phyloP scores from a whole-genome alignment of 768 basidiomycete genomes.

The Boletus huronensis region DNA sequence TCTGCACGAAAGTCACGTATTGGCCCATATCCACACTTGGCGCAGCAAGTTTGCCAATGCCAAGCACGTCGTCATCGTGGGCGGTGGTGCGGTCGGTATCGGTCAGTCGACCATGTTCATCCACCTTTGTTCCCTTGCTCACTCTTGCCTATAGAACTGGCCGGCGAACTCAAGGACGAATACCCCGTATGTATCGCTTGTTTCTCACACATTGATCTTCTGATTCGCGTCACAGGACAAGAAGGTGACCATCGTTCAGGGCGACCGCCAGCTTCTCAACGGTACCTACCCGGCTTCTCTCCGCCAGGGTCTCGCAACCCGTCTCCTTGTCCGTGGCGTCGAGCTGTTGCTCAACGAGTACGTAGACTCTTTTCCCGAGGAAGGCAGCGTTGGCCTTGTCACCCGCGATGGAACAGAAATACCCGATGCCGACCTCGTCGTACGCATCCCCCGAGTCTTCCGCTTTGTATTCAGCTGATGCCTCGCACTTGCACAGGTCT shows the following conservation, averaged over 20 bases:
- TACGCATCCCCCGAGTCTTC: slow-evolving; percentile 28
- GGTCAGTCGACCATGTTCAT: slow-evolving; percentile 30
- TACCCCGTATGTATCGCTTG: slow-evolving; percentile 33
- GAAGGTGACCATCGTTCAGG: slow-evolving; percentile 63
- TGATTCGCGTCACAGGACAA: slow-evolving; percentile 21
- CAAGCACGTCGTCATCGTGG: slow-evolving; percentile 46
- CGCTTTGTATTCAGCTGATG: slow-evolving; percentile 1
- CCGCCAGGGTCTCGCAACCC: slow-evolving; percentile 44
- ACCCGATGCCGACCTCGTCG: slow-evolving; percentile 53
- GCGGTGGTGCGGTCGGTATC: slow-evolving; percentile 55
- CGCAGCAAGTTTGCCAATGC: slow-evolving; percentile 33
- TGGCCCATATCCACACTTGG: slow-evolving; percentile 32
- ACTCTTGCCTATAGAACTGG: slow-evolving; percentile 32
- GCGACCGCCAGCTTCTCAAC: slow-evolving; percentile 51
- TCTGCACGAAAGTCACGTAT: slow-evolving; percentile 25
- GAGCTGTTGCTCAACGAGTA: slow-evolving; percentile 50
- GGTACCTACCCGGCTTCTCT: slow-evolving; percentile 51
- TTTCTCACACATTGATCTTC: neutral
- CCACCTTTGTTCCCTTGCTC: neutral
- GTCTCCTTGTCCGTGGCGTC: slow-evolving; percentile 43
- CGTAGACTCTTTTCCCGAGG: slow-evolving; percentile 44
- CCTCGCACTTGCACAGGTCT: slow-evolving; percentile 15
- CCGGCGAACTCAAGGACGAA: slow-evolving; percentile 43
- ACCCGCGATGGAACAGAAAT: slow-evolving; percentile 52
- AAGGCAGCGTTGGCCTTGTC: slow-evolving; percentile 36